Evolutionary conservation across 2,329 filamentous ascomycete genomes (phyloP), one percentile per base, ranked within the genome.

Genomic region (Aspergillus pseudotamarii): DNA sequence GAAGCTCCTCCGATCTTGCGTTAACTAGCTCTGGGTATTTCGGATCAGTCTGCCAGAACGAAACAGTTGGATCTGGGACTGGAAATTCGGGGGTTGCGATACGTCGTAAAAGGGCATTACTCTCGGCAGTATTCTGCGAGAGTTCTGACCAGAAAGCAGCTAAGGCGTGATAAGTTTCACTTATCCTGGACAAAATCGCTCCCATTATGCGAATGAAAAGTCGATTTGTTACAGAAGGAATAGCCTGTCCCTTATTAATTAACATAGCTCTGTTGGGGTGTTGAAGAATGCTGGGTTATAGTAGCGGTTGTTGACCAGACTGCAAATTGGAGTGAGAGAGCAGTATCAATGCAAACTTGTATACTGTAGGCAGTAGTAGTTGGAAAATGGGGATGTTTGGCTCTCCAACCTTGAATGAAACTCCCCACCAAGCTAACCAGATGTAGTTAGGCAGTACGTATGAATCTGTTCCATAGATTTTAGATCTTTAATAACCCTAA

Each of bases 1-100:
- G 68, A 28, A 74, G 59, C 10, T 56, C 30, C 14, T 51, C 45
- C 12, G 69, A 71, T 57, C 62, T 62, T 19, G 64, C 58, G 30
- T 69, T 54, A 21, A 71, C 70, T 34, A 73, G 61, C 6, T 61
- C 46, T 3, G 65, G 63, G 21, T 66, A 66, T 16, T 59, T 61
- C n/a, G 71, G 70, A 10, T 69, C 59, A 50, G 68, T 66, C 64
- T 68, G 62, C 66, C 66, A 68, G 59, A 59, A 64, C 8, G 66
- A 64, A 45, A 48, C 43, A 12, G 55, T 62, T n/a, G 64, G 66
- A 34, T 67, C 63, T 6, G 58, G 9, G 9, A 57, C 41, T 32
- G 66, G 67, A 19, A 60, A 48, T 28, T 3, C 38, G 19, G 58
- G 61, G 23, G 21, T 54, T 1, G 51, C 56, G 19, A 68, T 59